Conservation (phyloP, 2,329 filamentous ascomycete genomes). For the Coniochaeta sp. region DNA sequence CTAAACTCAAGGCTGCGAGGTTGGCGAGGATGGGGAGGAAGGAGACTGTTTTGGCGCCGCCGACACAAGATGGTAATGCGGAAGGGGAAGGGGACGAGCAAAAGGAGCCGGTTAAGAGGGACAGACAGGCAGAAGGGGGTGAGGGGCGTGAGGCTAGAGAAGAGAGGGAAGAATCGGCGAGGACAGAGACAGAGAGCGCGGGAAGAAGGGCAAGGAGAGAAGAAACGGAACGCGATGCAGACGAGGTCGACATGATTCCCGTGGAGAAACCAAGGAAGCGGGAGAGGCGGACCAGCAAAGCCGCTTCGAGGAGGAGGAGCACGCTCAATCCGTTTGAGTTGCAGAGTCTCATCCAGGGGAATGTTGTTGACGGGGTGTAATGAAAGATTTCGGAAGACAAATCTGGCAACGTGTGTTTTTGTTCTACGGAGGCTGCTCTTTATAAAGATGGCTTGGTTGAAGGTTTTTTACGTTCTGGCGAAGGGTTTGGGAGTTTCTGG, state of each 20-base stretch:
- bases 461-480: too few relatives aligned
- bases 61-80: not conserved
- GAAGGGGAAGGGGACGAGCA: conserved; percentile 4
- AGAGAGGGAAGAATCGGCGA: not conserved
- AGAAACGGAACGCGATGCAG: not conserved
- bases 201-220: not conserved
- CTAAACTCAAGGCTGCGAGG: conserved; percentile 52
- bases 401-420: too few relatives aligned
- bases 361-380: too few relatives aligned
- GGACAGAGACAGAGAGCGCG: too few relatives aligned
- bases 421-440: too few relatives aligned
- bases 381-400: too few relatives aligned
- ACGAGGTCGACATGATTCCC: too few relatives aligned
- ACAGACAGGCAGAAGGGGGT: conserved; percentile 7
- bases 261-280: conserved; percentile 13
- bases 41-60: not conserved
- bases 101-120: not conserved
- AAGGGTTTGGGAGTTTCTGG: too few relatives aligned
- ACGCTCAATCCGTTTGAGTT: conserved; percentile 72
- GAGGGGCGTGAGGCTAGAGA: not conserved
- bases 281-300: conserved; percentile 46
- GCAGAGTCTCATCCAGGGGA: conserved; percentile 48
- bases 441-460: too few relatives aligned
- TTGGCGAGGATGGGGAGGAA: conserved; percentile 10
- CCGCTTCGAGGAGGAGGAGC: conserved; percentile 59